Percentiles rank a stretch among this genome's conserved stretches.
Evolutionary conservation across 2,329 filamentous ascomycete genomes (phyloP).

Genomic region (Epichloe scottii): DNA sequence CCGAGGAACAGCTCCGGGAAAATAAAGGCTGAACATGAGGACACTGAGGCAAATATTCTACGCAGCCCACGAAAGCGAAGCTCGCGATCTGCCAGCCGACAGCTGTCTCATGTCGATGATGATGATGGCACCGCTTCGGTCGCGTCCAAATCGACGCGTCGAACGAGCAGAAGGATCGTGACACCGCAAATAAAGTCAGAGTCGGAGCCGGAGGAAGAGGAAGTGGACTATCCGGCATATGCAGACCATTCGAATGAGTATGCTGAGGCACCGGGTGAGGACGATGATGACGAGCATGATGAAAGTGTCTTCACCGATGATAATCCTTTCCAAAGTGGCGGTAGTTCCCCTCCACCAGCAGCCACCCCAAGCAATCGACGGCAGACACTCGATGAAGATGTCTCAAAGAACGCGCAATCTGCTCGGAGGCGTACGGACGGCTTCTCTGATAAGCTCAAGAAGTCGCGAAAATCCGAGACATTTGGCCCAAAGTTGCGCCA

Average conservation of each 20-base stretch:
- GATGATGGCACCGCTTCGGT: slow-evolving; percentile 28
- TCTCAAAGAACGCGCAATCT: slow-evolving; percentile 28
- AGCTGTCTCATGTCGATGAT: slow-evolving; percentile 38
- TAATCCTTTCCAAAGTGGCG: slow-evolving; percentile 83
- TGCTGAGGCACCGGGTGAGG: slow-evolving; percentile 20
- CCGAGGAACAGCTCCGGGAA: slow-evolving; percentile 41
- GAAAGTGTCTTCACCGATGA: slow-evolving; percentile 67
- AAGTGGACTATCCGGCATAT: slow-evolving; percentile 11
- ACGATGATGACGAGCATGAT: slow-evolving; percentile 26
- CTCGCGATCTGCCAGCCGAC: slow-evolving; percentile 41
- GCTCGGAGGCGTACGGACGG: slow-evolving; percentile 33
- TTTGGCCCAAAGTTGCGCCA: slow-evolving; percentile 27
- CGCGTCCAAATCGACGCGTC: slow-evolving; percentile 31
- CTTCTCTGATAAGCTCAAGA: slow-evolving; percentile 11
- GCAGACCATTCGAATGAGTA: slow-evolving; percentile 43
- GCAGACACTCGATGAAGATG: slow-evolving; percentile 32
- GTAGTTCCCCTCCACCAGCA: slow-evolving; percentile 47
- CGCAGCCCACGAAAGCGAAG: slow-evolving; percentile 41
- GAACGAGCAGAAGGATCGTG: slow-evolving; percentile 33
- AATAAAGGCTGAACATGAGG: slow-evolving; percentile 40
- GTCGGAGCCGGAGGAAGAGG: slow-evolving; percentile 33
- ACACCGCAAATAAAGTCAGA: slow-evolving; percentile 44
- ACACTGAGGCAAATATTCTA: slow-evolving; percentile 23
- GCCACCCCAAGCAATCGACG: slow-evolving; percentile 37
- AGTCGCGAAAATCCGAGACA: slow-evolving; percentile 47